Evolutionary conservation across 192 early-diverging fungal genomes (phyloP), one percentile per base, ranked within the genome.

Genomic region (Pilobolus umbonatus): DNA sequence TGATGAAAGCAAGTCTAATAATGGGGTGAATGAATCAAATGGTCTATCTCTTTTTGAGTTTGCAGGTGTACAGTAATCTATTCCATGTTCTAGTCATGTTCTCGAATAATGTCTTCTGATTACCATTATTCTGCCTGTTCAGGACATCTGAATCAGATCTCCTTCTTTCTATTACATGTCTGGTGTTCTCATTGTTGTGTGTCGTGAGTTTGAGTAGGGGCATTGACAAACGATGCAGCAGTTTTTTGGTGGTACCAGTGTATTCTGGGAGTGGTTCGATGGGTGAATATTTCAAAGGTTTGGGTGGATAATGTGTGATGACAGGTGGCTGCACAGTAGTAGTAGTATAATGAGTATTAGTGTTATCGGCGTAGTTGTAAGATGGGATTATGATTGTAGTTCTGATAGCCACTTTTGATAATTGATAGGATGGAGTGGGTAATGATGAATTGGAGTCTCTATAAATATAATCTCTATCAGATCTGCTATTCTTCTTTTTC

Each of bases 261-360:
- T 52, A 17, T 11, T 54, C 29, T 19, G 44, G 39, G 14, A 48
- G 49, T 30, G 61, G 54, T 34, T 69, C 67, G 4, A 69, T 61
- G 30, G 67, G 61, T 8, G 67, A 58, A 29, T 69, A 69, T 24
- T 49, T 53, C 7, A 69, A 40, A 21, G 67, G 67, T 32, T 50
- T 55, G 3, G 67, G 67, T 34, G 67, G 67, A 38, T 69, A 69
- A 43, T 69, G 56, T 3, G 49, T 62, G 11, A 69, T 69, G 12
- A 69, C 36, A 15, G 67, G 67, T 45, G 64, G 47, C n/a, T 52
- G 52, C 19, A 64, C 54, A n/a, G 31, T 35, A 28, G 49, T 43
- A 61, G 38, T 28, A 29, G 67, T 58, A 42, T 54, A 49, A 26
- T 63, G 19, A 43, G 45, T 28, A 40, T 55, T 47, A 21, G 17